Conservation (phyloP, 2,329 filamentous ascomycete genomes). For the Aureobasidium musti region DNA sequence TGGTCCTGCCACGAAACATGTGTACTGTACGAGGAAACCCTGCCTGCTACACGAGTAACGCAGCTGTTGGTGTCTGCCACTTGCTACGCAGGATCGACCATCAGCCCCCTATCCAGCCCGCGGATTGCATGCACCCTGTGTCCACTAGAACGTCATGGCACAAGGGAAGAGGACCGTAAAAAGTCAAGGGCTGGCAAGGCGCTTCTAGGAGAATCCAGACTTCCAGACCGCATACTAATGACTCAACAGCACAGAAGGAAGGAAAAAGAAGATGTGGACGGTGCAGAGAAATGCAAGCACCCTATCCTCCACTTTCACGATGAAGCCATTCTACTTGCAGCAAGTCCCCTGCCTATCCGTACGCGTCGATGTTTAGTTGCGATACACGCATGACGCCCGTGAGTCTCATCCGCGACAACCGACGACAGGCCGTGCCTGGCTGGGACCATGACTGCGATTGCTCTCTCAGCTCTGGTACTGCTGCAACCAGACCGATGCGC, state of each 20-base stretch:
- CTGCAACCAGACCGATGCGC: conserved; percentile 16
- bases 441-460: not conserved
- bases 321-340: conserved; percentile 23
- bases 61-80: conserved; percentile 21
- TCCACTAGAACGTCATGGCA: conserved; percentile 21
- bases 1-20: conserved; percentile 9
- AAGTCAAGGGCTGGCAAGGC: conserved; percentile 18
- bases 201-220: conserved; percentile 26
- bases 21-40: conserved; percentile 13
- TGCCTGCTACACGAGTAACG: conserved; percentile 12
- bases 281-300: conserved; percentile 22
- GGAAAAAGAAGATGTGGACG: conserved; percentile 27
- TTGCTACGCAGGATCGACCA: conserved; percentile 13
- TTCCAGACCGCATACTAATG: conserved; percentile 15
- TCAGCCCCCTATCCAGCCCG: conserved; percentile 21
- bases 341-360: conserved; percentile 30
- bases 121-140: conserved; percentile 20
- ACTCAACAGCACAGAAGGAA: conserved; percentile 24
- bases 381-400: not conserved
- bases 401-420: conserved; percentile 17
- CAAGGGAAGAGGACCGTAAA: conserved; percentile 11
- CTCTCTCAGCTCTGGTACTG: not conserved
- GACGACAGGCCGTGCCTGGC: conserved; percentile 4
- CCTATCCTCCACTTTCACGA: conserved; percentile 30
- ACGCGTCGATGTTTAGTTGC: conserved; percentile 25